Percentiles rank a stretch among this genome's conserved stretches.
These are phyloP conservation scores for Curvularia hawaiiensis DNA, from an alignment of 2,329 filamentous ascomycete species.

Conservation along the genomic window DNA sequence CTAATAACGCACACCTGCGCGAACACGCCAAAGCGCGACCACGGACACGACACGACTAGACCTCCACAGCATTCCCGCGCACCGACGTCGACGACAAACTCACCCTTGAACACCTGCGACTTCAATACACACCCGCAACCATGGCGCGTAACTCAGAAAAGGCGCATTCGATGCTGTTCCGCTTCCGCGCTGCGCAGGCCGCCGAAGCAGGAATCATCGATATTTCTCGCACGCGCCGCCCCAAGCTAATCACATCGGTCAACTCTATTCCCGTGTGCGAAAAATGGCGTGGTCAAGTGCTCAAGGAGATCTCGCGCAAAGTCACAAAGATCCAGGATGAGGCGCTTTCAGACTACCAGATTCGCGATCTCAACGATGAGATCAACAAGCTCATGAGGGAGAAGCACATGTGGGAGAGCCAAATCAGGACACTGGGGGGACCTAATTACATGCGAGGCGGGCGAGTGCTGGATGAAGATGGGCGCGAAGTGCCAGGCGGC, in stretches of 20 bases:
- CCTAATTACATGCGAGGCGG: slow-evolving; percentile 91
- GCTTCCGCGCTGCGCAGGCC: slow-evolving; percentile 97
- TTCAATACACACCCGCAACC: slow-evolving; percentile 25
- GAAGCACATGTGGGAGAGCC: slow-evolving; percentile 98
- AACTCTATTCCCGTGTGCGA: slow-evolving; percentile 85
- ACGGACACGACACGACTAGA: slow-evolving; percentile 12
- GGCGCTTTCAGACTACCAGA: slow-evolving; percentile 92
- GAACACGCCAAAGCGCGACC: slow-evolving; percentile 12
- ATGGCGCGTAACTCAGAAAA: slow-evolving; percentile 96
- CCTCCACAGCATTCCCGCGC: slow-evolving; percentile 5
- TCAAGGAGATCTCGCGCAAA: slow-evolving; percentile 97
- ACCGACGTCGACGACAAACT: background rate
- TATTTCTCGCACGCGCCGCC: slow-evolving; percentile 84
- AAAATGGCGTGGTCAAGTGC: slow-evolving; percentile 96
- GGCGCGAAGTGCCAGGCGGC: slow-evolving; percentile 63
- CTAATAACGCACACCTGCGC: slow-evolving; percentile 13
- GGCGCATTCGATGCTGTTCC: slow-evolving; percentile 99
- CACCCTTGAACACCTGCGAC: background rate
- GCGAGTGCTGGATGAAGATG: slow-evolving; percentile 60
- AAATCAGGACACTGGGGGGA: slow-evolving; percentile 93
- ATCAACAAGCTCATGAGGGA: slow-evolving; percentile 99
- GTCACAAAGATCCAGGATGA: slow-evolving; percentile 94
- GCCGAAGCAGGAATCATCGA: slow-evolving; percentile 96
- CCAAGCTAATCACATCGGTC: slow-evolving; percentile 87
- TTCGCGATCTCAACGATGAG: slow-evolving; percentile 97